phyloP scores from a whole-genome alignment of 805 yeast genomes.

The Lachancea mirantina region DNA sequence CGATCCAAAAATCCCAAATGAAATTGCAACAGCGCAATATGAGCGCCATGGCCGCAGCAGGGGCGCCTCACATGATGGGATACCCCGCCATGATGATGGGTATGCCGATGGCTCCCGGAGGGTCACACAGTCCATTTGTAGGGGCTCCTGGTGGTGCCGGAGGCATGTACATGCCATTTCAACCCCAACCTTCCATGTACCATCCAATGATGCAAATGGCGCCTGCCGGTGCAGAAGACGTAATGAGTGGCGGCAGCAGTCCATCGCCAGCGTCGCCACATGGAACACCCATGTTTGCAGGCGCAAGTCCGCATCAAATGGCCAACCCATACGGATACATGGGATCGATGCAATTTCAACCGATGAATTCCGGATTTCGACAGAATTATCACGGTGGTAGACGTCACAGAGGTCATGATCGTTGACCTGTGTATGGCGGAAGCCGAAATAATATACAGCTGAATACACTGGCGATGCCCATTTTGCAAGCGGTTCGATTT shows the following conservation, averaged over 20 bases:
- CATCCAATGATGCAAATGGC: conserved; percentile 29
- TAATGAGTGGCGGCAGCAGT: conserved; percentile 12
- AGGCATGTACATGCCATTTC: conserved; percentile 31
- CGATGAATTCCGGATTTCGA: conserved; percentile 18
- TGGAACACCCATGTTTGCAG: conserved; percentile 22
- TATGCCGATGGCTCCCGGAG: conserved; percentile 24
- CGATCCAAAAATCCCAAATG: conserved; percentile 25
- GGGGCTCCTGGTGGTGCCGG: conserved; percentile 15
- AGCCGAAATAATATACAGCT: too few species aligned
- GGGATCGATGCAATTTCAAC: conserved; percentile 23
- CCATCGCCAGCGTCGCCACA: conserved; percentile 26
- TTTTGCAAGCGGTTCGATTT: too few species aligned
- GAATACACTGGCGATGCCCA: too few species aligned
- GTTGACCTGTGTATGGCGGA: too few species aligned
- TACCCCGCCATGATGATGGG: conserved; percentile 27
- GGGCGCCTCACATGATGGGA: conserved; percentile 20
- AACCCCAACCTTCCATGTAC: conserved; percentile 30
- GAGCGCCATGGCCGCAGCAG: conserved; percentile 21
- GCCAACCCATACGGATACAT: conserved; percentile 25
- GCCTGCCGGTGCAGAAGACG: conserved; percentile 19
- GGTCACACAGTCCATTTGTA: conserved; percentile 23
- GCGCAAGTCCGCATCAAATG: conserved; percentile 17
- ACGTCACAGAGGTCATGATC: conserved; percentile 7
- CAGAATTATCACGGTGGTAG: conserved; percentile 17
- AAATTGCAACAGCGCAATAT: conserved; percentile 30